Evolutionary conservation across 2,329 filamentous ascomycete species (phyloP).

Genomic region (Lomentospora prolificans): DNA sequence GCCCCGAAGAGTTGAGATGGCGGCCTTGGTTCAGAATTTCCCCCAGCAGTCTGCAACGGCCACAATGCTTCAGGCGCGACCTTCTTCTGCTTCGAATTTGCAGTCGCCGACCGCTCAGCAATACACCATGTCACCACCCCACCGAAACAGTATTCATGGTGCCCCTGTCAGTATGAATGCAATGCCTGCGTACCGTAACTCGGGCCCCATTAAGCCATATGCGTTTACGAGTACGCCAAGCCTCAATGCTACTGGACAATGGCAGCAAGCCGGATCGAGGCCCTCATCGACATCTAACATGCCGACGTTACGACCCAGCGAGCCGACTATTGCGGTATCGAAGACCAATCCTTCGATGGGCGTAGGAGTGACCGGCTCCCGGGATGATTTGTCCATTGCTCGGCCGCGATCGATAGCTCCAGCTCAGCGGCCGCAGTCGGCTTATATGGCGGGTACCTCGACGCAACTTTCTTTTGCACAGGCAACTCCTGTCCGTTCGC

Average conservation of each 20-base stretch:
- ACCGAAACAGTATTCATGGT: slow-evolving; percentile 41
- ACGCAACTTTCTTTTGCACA: slow-evolving; percentile 44
- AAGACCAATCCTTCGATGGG: slow-evolving; percentile 26
- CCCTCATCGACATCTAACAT: slow-evolving; percentile 35
- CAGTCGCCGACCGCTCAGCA: slow-evolving; percentile 41
- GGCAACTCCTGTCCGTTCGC: slow-evolving; percentile 52
- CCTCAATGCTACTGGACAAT: slow-evolving; percentile 43
- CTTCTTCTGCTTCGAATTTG: slow-evolving; percentile 48
- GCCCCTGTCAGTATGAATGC: slow-evolving; percentile 26
- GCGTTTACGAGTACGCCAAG: slow-evolving; percentile 65
- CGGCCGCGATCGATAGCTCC: slow-evolving; percentile 30
- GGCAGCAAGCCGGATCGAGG: slow-evolving; percentile 39
- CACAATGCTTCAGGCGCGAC: slow-evolving; percentile 67
- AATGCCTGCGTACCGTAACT: slow-evolving; percentile 21
- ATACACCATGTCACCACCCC: slow-evolving; percentile 36
- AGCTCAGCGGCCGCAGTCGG: slow-evolving; percentile 31
- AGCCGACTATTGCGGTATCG: slow-evolving; percentile 16
- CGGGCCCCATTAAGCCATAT: slow-evolving; percentile 61
- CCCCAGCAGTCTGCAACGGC: slow-evolving; percentile 65
- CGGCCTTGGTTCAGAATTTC: slow-evolving; percentile 74
- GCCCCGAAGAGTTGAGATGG: slow-evolving; percentile 46
- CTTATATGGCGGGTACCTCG: slow-evolving; percentile 26
- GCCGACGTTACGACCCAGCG: slow-evolving; percentile 19
- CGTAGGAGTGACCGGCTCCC: slow-evolving; percentile 30
- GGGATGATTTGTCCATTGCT: slow-evolving; percentile 42